These are phyloP conservation scores for Pseudoperonospora humuli DNA, from an alignment of 352 stramenopile genomes.

Conservation along the genomic window DNA sequence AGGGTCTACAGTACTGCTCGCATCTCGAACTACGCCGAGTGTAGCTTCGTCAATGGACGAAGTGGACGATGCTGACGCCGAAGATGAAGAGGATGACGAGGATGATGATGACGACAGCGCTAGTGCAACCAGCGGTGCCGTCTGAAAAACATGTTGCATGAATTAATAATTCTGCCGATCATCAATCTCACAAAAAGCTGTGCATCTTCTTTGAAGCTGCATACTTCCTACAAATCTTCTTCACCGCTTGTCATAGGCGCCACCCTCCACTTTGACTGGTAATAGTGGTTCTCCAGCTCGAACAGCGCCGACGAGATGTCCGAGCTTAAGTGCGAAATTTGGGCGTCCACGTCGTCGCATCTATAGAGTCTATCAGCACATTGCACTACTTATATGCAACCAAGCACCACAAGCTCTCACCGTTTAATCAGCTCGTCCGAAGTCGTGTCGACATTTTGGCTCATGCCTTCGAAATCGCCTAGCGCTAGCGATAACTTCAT, in stretches of 20 bases:
- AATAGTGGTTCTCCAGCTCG: conserved; percentile 78
- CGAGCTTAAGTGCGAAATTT: conserved; percentile 68
- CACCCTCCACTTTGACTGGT: conserved; percentile 74
- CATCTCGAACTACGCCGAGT: conserved; percentile 18
- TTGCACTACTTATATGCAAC: not conserved
- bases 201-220: conserved; percentile 7
- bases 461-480: conserved; percentile 82
- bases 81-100: conserved; percentile 39
- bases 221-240: conserved; percentile 6
- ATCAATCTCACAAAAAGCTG: not conserved
- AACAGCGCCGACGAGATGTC: conserved; percentile 76
- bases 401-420: conserved; percentile 11
- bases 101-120: conserved; percentile 51
- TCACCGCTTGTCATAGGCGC: conserved; percentile 17
- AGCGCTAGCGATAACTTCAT: conserved; percentile 77
- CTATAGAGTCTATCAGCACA: conserved; percentile 10
- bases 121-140: conserved; percentile 31
- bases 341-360: conserved; percentile 72
- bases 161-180: not conserved
- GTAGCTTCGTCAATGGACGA: conserved; percentile 26
- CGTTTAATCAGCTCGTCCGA: conserved; percentile 62
- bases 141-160: conserved; percentile 12
- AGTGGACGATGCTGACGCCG: conserved; percentile 28
- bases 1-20: conserved; percentile 15
- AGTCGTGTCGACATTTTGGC: conserved; percentile 70